These are phyloP conservation scores for Candolleomyces efflorescens DNA, from an alignment of 768 basidiomycete species.

Conservation along the genomic window DNA sequence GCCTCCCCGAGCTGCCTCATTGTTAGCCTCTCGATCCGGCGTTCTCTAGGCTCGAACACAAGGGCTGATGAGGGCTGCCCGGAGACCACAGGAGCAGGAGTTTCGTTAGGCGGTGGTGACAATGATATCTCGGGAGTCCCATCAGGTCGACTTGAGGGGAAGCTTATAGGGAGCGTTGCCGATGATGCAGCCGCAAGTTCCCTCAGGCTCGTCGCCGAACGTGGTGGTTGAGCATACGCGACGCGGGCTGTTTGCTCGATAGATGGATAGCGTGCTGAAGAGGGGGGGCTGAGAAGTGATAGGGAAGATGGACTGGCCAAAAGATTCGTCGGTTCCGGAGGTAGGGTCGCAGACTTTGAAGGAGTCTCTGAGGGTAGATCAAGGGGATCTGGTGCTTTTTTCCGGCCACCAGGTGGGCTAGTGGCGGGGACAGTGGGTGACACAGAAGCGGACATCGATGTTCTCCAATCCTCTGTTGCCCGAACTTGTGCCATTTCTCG, in stretches of 20 bases:
- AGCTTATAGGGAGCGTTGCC: not conserved
- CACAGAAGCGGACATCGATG: slow-evolving; percentile 29
- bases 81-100: slow-evolving; percentile 13
- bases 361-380: slow-evolving; percentile 19
- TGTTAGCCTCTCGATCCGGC: slow-evolving; percentile 74
- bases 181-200: not conserved
- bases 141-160: slow-evolving; percentile 5
- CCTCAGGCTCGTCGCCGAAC: not conserved
- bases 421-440: slow-evolving; percentile 17
- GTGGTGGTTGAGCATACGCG: not conserved
- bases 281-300: slow-evolving; percentile 20
- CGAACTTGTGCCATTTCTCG: slow-evolving; percentile 76
- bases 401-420: slow-evolving; percentile 10
- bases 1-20: slow-evolving; percentile 86
- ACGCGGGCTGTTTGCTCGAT: slow-evolving; percentile 12
- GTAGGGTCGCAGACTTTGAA: slow-evolving; percentile 28
- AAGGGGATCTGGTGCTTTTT: slow-evolving; percentile 35
- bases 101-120: slow-evolving; percentile 6
- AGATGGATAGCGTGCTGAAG: slow-evolving; percentile 20
- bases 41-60: slow-evolving; percentile 50
- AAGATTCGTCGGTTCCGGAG: slow-evolving; percentile 6
- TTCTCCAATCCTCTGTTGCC: slow-evolving; percentile 50
- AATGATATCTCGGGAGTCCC: not conserved
- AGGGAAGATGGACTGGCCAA: not conserved
- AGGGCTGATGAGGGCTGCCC: slow-evolving; percentile 21